Evolutionary conservation across 176 grass and related monocot species (phyloP).

Genomic region (Carex pumila): DNA sequence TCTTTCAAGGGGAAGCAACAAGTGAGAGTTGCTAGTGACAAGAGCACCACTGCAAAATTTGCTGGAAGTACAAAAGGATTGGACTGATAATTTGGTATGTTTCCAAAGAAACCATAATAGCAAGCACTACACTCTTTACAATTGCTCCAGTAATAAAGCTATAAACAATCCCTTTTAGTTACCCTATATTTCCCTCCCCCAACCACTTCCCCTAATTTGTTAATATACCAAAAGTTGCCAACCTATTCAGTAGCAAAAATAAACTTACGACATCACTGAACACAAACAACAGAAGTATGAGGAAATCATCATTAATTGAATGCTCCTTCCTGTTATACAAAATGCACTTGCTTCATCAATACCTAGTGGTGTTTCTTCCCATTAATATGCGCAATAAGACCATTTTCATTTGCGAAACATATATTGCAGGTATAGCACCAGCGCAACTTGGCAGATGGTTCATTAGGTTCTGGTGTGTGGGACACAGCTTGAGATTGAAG

Average conservation of each 20-base stretch:
- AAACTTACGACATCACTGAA: background rate
- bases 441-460: background rate
- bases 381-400: background rate
- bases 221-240: background rate
- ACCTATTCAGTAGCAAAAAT: background rate
- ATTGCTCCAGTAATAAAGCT: background rate
- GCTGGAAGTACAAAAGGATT: background rate
- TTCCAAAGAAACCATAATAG: background rate
- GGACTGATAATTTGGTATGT: background rate
- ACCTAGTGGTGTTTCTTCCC: background rate
- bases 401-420: background rate
- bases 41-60: background rate
- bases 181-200: background rate
- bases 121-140: background rate
- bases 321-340: background rate
- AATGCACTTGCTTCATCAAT: background rate
- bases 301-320: background rate
- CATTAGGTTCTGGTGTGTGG: background rate
- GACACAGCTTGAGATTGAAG: conserved; percentile 1
- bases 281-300: background rate
- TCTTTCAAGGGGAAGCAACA: background rate
- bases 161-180: background rate
- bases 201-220: background rate
- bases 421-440: background rate
- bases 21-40: background rate